phyloP scores from a whole-genome alignment of 1,284 basidiomycete genomes.

The Rhodotorula glutinis region DNA sequence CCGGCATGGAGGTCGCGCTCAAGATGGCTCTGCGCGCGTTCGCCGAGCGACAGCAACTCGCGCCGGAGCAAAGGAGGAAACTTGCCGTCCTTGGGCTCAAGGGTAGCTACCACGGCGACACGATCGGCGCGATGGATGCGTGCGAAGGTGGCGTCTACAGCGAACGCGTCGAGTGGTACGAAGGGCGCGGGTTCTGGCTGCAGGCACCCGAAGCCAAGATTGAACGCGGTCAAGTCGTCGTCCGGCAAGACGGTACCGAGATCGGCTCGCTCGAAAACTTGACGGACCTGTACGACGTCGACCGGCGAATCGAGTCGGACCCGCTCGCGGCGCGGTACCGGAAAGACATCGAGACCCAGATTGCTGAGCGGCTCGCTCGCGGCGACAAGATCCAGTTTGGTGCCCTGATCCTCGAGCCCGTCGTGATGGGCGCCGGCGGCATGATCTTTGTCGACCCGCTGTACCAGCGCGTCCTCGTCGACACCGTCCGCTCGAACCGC shows the following conservation, averaged over 20 bases:
- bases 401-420: slow-evolving; percentile 83
- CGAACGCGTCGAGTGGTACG: slow-evolving; percentile 84
- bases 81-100: slow-evolving; percentile 80
- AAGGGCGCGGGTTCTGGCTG: slow-evolving; percentile 88
- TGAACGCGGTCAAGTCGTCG: slow-evolving; percentile 59
- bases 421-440: slow-evolving; percentile 91
- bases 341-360: slow-evolving; percentile 54
- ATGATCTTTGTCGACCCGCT: slow-evolving; percentile 98
- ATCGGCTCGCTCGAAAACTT: slow-evolving; percentile 52
- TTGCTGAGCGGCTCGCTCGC: slow-evolving; percentile 11
- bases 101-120: slow-evolving; percentile 97
- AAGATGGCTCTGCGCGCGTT: slow-evolving; percentile 91
- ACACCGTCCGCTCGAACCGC: slow-evolving; percentile 64
- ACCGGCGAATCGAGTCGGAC: slow-evolving; percentile 56
- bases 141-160: slow-evolving; percentile 83
- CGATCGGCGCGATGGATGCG: slow-evolving; percentile 96
- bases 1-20: slow-evolving; percentile 91
- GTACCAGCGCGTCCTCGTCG: slow-evolving; percentile 84
- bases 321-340: slow-evolving; percentile 66
- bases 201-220: slow-evolving; percentile 77
- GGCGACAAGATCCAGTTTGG: slow-evolving; percentile 53
- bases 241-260: slow-evolving; percentile 41
- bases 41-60: slow-evolving; percentile 54
- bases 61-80: slow-evolving; percentile 44
- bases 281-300: slow-evolving; percentile 69